phyloP scores from a whole-genome alignment of 768 basidiomycete species.

The Russula earlei region DNA sequence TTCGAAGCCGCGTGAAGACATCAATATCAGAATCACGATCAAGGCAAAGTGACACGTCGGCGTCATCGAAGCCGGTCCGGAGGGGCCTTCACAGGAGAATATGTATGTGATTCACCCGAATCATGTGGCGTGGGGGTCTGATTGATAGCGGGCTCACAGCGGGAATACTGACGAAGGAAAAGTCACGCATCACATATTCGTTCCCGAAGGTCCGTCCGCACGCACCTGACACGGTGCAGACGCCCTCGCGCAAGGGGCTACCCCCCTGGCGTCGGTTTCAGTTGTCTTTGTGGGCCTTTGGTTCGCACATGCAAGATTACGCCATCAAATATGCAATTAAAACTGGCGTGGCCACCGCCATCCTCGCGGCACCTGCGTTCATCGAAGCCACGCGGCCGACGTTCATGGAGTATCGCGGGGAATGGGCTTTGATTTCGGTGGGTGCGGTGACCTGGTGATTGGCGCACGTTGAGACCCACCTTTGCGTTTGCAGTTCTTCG shows the following conservation, averaged over 20 bases:
- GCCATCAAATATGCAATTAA: conserved; percentile 86
- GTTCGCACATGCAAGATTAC: conserved; percentile 52
- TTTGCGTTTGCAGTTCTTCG: conserved; percentile 50
- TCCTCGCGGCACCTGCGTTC: conserved; percentile 85
- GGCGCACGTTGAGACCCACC: neutral
- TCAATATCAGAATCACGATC: neutral
- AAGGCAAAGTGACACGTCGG: neutral
- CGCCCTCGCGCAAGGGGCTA: conserved; percentile 55
- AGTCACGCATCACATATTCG: conserved; percentile 39
- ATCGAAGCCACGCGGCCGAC: conserved; percentile 65
- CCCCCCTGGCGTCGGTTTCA: conserved; percentile 51
- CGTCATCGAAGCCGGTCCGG: conserved; percentile 10
- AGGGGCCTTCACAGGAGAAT: conserved; percentile 23
- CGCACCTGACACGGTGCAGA: conserved; percentile 79
- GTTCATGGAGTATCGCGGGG: conserved; percentile 78
- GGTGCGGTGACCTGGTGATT: conserved; percentile 23
- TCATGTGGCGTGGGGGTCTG: neutral
- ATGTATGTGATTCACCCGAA: conserved; percentile 20
- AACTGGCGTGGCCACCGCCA: conserved; percentile 70
- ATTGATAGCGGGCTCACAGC: conserved; percentile 27
- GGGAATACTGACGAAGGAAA: conserved; percentile 35
- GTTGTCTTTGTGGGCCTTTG: conserved; percentile 64
- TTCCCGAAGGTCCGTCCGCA: conserved; percentile 81
- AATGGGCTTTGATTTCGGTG: conserved; percentile 94
- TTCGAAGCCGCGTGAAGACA: conserved; percentile 1